A percentile compares a stretch with the other conserved stretches of the same genome.
Evolutionary conservation across 179 eudicot species (phyloP).

Genomic region (Spinacia oleracea): DNA sequence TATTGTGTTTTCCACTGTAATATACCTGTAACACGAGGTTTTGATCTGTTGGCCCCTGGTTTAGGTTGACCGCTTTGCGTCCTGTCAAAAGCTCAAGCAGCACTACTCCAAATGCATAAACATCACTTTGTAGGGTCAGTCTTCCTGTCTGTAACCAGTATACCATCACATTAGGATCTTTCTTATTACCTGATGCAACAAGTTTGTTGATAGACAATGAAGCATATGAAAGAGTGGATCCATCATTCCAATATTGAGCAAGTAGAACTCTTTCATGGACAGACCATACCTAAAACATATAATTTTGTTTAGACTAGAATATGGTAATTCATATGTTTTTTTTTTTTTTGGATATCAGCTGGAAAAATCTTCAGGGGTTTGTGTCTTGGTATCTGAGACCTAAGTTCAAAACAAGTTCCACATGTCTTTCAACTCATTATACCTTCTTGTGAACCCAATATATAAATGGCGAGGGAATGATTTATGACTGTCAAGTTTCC

Average conservation of each 20-base stretch:
- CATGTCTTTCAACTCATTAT: background rate
- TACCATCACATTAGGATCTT: constrained; percentile 18
- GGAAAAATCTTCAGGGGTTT: background rate
- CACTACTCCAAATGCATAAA: constrained; percentile 95
- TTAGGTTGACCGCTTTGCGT: constrained; percentile 82
- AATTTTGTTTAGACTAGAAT: background rate
- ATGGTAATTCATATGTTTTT: background rate
- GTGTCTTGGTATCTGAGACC: background rate
- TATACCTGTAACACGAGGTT: constrained; percentile 84
- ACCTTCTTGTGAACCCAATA: background rate
- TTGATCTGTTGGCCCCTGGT: constrained; percentile 89
- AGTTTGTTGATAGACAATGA: constrained; percentile 1
- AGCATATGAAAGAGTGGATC: background rate
- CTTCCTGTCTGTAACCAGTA: constrained; percentile 80
- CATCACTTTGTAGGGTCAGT: constrained; percentile 95
- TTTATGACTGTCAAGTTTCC: background rate
- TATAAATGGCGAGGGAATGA: background rate
- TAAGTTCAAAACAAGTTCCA: background rate
- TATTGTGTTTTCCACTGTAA: constrained; percentile 7
- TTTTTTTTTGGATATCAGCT: background rate
- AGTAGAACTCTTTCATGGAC: background rate
- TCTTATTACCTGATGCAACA: constrained; percentile 7
- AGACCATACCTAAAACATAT: background rate
- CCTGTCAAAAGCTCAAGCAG: constrained; percentile 94
- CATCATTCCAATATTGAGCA: background rate